A percentile compares a stretch with the other conserved stretches of the same genome.
Conservation (phyloP, 108 stramenopile species). For the Mediolabrus comicus region DNA sequence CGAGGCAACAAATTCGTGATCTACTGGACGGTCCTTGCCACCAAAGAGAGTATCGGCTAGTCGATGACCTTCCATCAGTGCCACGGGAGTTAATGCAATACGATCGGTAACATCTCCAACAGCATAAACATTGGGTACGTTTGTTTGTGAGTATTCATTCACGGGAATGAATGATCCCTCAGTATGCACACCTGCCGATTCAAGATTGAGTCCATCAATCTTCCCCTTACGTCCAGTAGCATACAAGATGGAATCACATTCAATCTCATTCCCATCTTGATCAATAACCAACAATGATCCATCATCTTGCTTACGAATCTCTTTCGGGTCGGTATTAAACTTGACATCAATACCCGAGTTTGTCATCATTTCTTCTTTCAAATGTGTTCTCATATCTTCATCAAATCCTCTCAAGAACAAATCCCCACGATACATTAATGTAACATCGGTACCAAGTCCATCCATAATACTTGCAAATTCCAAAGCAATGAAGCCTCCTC, state of each 20-base stretch:
- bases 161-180: conserved; percentile 46
- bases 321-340: conserved; percentile 66
- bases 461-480: conserved; percentile 91
- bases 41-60: conserved; percentile 79
- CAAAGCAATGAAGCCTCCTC: conserved; percentile 91
- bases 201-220: conserved; percentile 65
- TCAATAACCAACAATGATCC: conserved; percentile 56
- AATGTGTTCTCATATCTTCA: conserved; percentile 56
- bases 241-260: conserved; percentile 67
- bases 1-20: conserved; percentile 87
- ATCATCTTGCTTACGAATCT: conserved; percentile 58
- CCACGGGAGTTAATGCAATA: conserved; percentile 89
- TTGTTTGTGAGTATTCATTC: conserved; percentile 69
- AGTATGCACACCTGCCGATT: conserved; percentile 53
- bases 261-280: conserved; percentile 53
- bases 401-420: conserved; percentile 78
- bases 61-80: conserved; percentile 72
- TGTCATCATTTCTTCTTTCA: conserved; percentile 66
- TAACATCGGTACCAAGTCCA: conserved; percentile 82
- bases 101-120: conserved; percentile 85
- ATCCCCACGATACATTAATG: conserved; percentile 77
- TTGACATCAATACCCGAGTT: conserved; percentile 58
- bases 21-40: conserved; percentile 71
- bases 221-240: conserved; percentile 79
- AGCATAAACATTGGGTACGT: conserved; percentile 61